Evolutionary conservation across 768 basidiomycete species (phyloP).

Genomic region (Amanita jacksonii): DNA sequence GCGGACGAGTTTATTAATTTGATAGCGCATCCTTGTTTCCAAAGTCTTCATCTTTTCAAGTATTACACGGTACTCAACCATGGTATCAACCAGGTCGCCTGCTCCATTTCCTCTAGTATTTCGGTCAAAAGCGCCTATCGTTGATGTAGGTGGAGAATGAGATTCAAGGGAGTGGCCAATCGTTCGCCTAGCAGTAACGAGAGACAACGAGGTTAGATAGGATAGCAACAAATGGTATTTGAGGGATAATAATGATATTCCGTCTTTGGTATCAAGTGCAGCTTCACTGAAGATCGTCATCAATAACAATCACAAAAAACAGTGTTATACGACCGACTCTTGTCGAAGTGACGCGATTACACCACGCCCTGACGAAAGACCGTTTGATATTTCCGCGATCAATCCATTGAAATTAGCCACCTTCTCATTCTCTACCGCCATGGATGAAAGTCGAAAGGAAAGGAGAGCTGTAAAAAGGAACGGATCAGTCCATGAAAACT

Average conservation of each 20-base stretch:
- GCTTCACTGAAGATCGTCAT: constrained; percentile 12
- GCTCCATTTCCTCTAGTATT: constrained; percentile 42
- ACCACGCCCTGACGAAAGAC: constrained; percentile 52
- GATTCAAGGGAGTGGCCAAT: constrained; percentile 52
- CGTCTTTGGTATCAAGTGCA: constrained; percentile 49
- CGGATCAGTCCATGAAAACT: too few relatives aligned
- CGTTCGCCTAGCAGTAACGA: constrained; percentile 62
- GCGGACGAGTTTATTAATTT: constrained; percentile 88
- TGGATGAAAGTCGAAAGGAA: neutral
- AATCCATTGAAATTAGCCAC: constrained; percentile 20
- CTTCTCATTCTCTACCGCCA: neutral
- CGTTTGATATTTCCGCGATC: constrained; percentile 49
- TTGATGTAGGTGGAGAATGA: constrained; percentile 36
- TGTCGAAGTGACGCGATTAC: constrained; percentile 43
- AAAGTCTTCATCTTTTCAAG: constrained; percentile 84
- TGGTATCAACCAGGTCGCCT: constrained; percentile 71
- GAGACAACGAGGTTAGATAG: constrained; percentile 75
- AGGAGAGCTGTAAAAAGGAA: neutral
- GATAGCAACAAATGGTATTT: constrained; percentile 80
- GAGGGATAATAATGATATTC: constrained; percentile 84
- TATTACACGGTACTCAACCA: constrained; percentile 72
- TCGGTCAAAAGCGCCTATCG: constrained; percentile 47
- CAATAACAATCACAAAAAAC: constrained; percentile 1
- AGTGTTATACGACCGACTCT: constrained; percentile 38
- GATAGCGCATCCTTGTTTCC: constrained; percentile 85